phyloP scores from a whole-genome alignment of 1,139 yeast genomes.

The Pichia sp. region DNA sequence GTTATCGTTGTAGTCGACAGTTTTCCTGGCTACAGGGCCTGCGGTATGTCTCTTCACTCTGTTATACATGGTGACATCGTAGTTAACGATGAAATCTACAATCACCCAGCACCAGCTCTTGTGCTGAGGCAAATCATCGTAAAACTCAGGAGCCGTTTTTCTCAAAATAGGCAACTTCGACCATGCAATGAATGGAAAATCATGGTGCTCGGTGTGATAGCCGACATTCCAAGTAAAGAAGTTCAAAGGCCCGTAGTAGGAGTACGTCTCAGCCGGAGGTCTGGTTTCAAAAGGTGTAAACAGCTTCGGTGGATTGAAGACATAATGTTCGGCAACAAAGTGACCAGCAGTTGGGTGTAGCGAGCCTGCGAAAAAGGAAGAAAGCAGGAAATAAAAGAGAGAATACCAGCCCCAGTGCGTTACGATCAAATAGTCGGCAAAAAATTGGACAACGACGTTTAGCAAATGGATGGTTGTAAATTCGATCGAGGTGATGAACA shows the following conservation, averaged over 20 bases:
- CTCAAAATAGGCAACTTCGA: constrained; percentile 65
- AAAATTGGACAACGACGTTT: constrained; percentile 59
- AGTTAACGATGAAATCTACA: constrained; percentile 64
- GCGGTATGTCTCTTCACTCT: constrained; percentile 61
- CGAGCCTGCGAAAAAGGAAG: constrained; percentile 86
- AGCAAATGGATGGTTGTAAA: constrained; percentile 71
- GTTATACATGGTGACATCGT: constrained; percentile 68
- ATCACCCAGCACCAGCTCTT: constrained; percentile 76
- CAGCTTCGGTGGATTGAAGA: constrained; percentile 53
- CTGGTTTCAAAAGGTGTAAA: constrained; percentile 33
- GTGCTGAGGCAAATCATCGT: constrained; percentile 75
- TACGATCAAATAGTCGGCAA: constrained; percentile 55
- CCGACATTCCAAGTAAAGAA: constrained; percentile 87
- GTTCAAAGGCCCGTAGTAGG: constrained; percentile 81
- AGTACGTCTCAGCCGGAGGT: constrained; percentile 75
- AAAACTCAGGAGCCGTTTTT: constrained; percentile 71
- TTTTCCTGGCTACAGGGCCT: constrained; percentile 24
- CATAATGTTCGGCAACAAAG: constrained; percentile 90
- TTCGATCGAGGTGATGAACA: constrained; percentile 72
- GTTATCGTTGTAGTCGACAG: constrained; percentile 32
- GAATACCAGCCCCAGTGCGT: constrained; percentile 60
- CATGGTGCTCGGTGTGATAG: constrained; percentile 91
- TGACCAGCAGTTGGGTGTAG: constrained; percentile 94
- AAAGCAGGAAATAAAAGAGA: constrained; percentile 61
- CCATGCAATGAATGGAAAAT: constrained; percentile 93